A percentile compares a stretch with the other conserved stretches of the same genome.
phyloP scores from a whole-genome alignment of 1,139 yeast species.

The Candida sanyaensis region DNA sequence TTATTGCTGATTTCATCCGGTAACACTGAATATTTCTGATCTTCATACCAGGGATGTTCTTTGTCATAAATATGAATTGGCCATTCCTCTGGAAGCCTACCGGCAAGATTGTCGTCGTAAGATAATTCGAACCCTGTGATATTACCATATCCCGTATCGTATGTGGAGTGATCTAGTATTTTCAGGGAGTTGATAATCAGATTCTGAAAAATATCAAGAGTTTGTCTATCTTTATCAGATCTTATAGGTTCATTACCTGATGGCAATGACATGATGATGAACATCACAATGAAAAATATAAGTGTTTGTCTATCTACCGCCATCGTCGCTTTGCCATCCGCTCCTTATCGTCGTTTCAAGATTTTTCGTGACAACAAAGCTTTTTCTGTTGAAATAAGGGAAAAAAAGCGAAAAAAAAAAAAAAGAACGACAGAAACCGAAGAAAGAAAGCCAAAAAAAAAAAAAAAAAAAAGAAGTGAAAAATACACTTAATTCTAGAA shows the following conservation, averaged over 20 bases:
- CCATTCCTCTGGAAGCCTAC: constrained; percentile 51
- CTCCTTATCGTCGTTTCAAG: no score
- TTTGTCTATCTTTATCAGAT: constrained; percentile 27
- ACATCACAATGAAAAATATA: constrained; percentile 38
- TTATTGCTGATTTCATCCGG: constrained; percentile 57
- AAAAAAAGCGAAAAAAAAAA: no score
- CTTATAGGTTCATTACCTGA: constrained; percentile 29
- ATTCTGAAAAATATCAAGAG: constrained; percentile 30
- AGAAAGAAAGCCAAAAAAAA: no score
- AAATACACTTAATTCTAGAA: no score
- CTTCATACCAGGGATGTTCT: constrained; percentile 52
- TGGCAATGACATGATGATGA: constrained; percentile 35
- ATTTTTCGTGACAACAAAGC: no score
- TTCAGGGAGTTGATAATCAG: constrained; percentile 31
- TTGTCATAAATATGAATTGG: constrained; percentile 51
- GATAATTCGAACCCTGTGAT: constrained; percentile 71
- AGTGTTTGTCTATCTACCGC: constrained; percentile 42
- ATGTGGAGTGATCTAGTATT: constrained; percentile 43
- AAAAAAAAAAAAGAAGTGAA: no score
- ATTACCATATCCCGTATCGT: constrained; percentile 62
- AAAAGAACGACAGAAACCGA: no score
- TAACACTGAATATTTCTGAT: constrained; percentile 55
- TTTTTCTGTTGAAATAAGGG: no score
- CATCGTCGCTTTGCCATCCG: constrained; percentile 14
- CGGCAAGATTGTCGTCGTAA: constrained; percentile 53